Percentiles rank a stretch among this genome's conserved stretches.
These are phyloP conservation scores for Yamadazyma spencermartinsiae DNA, from an alignment of 1,139 yeast species.

Conservation along the genomic window DNA sequence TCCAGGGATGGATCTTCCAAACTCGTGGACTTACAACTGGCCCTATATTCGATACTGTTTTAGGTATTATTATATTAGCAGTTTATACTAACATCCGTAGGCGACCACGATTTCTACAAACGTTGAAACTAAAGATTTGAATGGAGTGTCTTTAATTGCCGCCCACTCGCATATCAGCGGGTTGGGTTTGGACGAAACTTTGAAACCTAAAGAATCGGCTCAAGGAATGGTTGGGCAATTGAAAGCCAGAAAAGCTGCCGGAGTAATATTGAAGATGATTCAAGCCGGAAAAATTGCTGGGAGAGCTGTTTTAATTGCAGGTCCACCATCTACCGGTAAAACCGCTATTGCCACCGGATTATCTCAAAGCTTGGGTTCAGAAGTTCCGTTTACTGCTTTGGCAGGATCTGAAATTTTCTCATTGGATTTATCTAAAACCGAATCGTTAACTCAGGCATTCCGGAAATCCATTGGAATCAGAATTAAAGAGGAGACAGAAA, in stretches of 20 bases:
- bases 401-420: slow-evolving; percentile 95
- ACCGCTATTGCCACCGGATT: slow-evolving; percentile 99
- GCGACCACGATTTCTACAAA: slow-evolving; percentile 35
- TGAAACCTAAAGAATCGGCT: slow-evolving; percentile 74
- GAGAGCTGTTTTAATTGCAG: slow-evolving; percentile 91
- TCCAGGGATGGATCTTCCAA: no score
- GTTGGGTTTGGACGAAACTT: slow-evolving; percentile 85
- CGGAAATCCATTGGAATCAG: slow-evolving; percentile 93
- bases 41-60: background rate
- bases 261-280: slow-evolving; percentile 88
- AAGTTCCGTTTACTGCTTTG: slow-evolving; percentile 94
- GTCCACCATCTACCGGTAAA: slow-evolving; percentile 98
- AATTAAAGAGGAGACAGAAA: slow-evolving; percentile 95
- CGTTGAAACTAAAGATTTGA: slow-evolving; percentile 44
- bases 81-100: slow-evolving; percentile 18
- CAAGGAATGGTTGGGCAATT: slow-evolving; percentile 99
- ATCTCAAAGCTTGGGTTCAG: slow-evolving; percentile 82
- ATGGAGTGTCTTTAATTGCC: slow-evolving; percentile 75
- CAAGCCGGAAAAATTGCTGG: slow-evolving; percentile 96
- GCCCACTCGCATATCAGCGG: slow-evolving; percentile 98
- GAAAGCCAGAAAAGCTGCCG: slow-evolving; percentile 95
- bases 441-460: slow-evolving; percentile 93
- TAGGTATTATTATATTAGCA: no score
- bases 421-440: slow-evolving; percentile 89
- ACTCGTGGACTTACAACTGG: no score